A percentile compares a stretch with the other conserved stretches of the same genome.
These are phyloP conservation scores for Calonectria henricotiae DNA, from an alignment of 2,329 filamentous ascomycete species.

Conservation along the genomic window DNA sequence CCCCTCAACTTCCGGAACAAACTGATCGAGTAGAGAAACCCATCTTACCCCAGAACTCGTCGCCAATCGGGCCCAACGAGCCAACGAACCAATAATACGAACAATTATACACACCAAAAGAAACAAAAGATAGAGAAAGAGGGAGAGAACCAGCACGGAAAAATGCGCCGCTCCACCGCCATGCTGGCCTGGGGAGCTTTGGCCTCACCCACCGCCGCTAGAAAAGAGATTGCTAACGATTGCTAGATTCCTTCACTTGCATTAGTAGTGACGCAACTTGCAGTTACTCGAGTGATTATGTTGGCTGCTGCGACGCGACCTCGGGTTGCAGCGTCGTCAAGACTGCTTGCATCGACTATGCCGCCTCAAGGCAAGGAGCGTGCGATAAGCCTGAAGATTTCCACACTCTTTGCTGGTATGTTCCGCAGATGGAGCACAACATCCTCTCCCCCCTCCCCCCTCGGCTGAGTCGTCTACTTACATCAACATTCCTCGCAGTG, in stretches of 20 bases:
- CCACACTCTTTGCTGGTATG: constrained; percentile 59
- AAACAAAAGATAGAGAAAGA: background rate
- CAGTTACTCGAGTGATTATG: constrained; percentile 47
- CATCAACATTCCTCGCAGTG: constrained; percentile 37
- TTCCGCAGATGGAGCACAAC: background rate
- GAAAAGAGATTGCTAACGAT: background rate
- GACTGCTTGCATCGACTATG: constrained; percentile 56
- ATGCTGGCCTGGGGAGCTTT: constrained; percentile 51
- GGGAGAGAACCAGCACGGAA: background rate
- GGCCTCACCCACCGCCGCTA: constrained; percentile 45
- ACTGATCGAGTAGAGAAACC: constrained; percentile 1
- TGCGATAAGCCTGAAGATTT: constrained; percentile 53
- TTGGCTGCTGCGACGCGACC: constrained; percentile 56
- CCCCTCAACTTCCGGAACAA: background rate
- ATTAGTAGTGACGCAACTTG: constrained; percentile 51
- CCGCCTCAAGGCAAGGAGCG: constrained; percentile 44
- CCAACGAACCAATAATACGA: background rate
- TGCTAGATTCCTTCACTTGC: constrained; percentile 54
- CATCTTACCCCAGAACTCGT: background rate
- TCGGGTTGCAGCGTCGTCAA: constrained; percentile 53
- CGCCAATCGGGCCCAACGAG: background rate
- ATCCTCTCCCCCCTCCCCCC: background rate
- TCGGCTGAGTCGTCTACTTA: constrained; percentile 27
- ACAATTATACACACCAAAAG: background rate
- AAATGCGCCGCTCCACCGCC: constrained; percentile 44